Evolutionary conservation across 208 protist species (phyloP).

Genomic region (Wallacemonas sp.): DNA sequence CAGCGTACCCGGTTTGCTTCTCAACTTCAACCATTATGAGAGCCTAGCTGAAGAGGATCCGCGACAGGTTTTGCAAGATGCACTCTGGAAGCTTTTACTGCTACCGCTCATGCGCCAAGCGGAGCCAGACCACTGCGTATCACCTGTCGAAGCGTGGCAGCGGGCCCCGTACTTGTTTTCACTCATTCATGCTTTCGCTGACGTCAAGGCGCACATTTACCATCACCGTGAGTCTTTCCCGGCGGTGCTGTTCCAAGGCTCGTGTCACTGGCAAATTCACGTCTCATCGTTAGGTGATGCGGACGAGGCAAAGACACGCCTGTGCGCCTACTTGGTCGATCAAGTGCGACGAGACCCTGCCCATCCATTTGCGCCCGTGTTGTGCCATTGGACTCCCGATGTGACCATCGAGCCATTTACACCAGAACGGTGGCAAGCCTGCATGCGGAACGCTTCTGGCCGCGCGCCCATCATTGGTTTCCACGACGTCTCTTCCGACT

Average conservation of each 20-base stretch:
- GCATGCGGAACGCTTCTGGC: background rate
- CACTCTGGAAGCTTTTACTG: slow-evolving; percentile 20
- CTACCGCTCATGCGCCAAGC: slow-evolving; percentile 17
- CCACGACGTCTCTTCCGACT: slow-evolving; percentile 35
- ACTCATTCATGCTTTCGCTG: slow-evolving; percentile 89
- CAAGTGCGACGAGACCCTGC: slow-evolving; percentile 24
- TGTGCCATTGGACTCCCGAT: background rate
- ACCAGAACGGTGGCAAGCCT: slow-evolving; percentile 6
- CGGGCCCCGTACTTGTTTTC: slow-evolving; percentile 53
- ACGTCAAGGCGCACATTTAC: slow-evolving; percentile 95
- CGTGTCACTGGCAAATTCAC: slow-evolving; percentile 15
- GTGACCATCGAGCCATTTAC: background rate
- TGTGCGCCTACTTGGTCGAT: slow-evolving; percentile 26
- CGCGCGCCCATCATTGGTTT: slow-evolving; percentile 24
- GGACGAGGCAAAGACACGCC: background rate
- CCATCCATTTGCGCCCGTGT: slow-evolving; percentile 46
- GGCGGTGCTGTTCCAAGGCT: slow-evolving; percentile 42
- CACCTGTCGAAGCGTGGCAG: slow-evolving; percentile 22
- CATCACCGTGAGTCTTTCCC: slow-evolving; percentile 95
- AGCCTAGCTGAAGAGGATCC: slow-evolving; percentile 13
- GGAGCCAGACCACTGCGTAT: slow-evolving; percentile 1
- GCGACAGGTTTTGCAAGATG: slow-evolving; percentile 12
- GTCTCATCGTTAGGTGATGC: slow-evolving; percentile 10
- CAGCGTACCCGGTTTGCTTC: slow-evolving; percentile 17
- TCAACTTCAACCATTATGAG: slow-evolving; percentile 39